phyloP scores from a whole-genome alignment of 2,329 filamentous ascomycete genomes.

The Neonectria ditissima region DNA sequence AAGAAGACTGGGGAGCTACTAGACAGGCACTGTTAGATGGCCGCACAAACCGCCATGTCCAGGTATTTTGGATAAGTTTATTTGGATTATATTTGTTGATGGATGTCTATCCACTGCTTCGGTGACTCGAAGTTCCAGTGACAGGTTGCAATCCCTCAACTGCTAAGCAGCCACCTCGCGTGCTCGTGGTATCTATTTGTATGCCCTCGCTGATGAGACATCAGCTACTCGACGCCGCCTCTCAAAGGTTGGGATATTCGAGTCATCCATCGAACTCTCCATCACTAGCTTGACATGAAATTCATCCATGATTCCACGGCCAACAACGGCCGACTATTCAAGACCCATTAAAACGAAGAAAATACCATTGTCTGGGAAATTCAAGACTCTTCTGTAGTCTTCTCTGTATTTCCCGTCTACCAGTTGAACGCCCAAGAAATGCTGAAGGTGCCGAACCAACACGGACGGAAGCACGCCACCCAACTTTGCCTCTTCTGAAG shows the following conservation, averaged over 20 bases:
- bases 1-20: neutral
- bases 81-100: constrained; percentile 34
- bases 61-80: constrained; percentile 28
- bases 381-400: constrained; percentile 22
- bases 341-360: constrained; percentile 25
- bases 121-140: constrained; percentile 21
- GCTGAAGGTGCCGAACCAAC: constrained; percentile 36
- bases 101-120: constrained; percentile 25
- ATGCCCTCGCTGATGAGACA: constrained; percentile 3
- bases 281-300: constrained; percentile 10
- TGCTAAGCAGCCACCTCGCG: constrained; percentile 18
- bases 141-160: constrained; percentile 28
- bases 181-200: constrained; percentile 13
- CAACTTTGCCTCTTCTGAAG: constrained; percentile 23
- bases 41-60: neutral
- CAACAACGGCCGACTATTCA: constrained; percentile 27
- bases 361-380: constrained; percentile 16
- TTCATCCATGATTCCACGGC: constrained; percentile 31
- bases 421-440: constrained; percentile 45
- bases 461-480: constrained; percentile 23
- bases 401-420: constrained; percentile 38
- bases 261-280: constrained; percentile 1
- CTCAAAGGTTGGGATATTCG: constrained; percentile 2
- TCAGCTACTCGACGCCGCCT: neutral
- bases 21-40: neutral